Evolutionary conservation across 805 yeast species (phyloP).

Genomic region (Debaryomyces castellii): DNA sequence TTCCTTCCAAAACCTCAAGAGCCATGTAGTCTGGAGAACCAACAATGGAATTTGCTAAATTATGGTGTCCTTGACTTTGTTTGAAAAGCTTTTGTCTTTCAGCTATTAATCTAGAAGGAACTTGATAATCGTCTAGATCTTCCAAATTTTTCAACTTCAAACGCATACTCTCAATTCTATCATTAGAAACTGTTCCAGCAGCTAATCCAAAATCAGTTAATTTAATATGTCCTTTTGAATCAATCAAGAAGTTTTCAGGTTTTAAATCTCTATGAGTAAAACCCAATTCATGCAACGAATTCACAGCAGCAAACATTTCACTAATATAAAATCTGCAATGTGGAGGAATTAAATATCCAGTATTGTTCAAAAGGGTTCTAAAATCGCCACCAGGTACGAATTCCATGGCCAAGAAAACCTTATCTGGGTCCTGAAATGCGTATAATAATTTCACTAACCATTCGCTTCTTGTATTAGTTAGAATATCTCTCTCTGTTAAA

Average conservation of each 20-base stretch:
- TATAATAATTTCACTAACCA: constrained; percentile 94
- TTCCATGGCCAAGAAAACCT: constrained; percentile 95
- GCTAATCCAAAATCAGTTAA: constrained; percentile 97
- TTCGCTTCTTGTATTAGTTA: constrained; percentile 92
- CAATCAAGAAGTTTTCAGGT: constrained; percentile 91
- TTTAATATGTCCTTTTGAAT: constrained; percentile 87
- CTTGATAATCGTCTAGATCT: constrained; percentile 61
- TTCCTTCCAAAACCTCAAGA: constrained; percentile 91
- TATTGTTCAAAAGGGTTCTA: constrained; percentile 88
- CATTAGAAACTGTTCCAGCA: constrained; percentile 91
- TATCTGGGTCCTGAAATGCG: constrained; percentile 91
- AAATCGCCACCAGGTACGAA: constrained; percentile 99
- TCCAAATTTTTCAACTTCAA: constrained; percentile 65
- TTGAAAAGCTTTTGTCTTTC: constrained; percentile 89
- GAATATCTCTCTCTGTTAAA: constrained; percentile 91
- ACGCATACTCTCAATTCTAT: constrained; percentile 91
- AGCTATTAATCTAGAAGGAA: constrained; percentile 66
- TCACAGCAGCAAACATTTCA: constrained; percentile 95
- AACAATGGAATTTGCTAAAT: constrained; percentile 91
- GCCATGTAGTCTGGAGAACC: constrained; percentile 99
- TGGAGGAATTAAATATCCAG: constrained; percentile 88
- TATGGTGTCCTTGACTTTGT: constrained; percentile 76
- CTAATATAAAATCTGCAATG: constrained; percentile 94
- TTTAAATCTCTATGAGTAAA: constrained; percentile 96
- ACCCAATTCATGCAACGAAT: constrained; percentile 90